phyloP scores from a whole-genome alignment of 2,329 filamentous ascomycete genomes.

The Colletotrichum caudatum region DNA sequence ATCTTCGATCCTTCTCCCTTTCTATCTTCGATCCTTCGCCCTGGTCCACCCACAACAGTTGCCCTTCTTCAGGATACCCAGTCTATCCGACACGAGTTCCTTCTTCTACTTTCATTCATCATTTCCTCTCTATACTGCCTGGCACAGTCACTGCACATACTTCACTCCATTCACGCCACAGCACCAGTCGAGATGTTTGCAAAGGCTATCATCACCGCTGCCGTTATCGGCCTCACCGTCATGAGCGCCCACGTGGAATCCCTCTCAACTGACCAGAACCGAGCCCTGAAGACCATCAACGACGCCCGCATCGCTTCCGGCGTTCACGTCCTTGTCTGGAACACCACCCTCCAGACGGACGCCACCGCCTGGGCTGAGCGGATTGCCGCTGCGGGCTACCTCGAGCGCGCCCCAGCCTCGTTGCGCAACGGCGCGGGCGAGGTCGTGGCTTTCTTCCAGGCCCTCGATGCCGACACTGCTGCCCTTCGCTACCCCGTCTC shows the following conservation, averaged over 20 bases:
- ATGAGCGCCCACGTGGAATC: not conserved
- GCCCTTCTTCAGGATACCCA: slow-evolving; percentile 7
- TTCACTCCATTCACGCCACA: not conserved
- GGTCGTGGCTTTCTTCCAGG: slow-evolving; percentile 13
- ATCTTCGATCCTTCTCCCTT: not conserved
- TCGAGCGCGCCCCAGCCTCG: slow-evolving; percentile 15
- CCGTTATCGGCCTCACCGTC: not conserved
- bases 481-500: slow-evolving; percentile 1
- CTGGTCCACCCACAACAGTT: not conserved
- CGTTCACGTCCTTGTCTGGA: slow-evolving; percentile 6
- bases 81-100: not conserved
- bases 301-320: not conserved
- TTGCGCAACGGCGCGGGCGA: slow-evolving; percentile 23
- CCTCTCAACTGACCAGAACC: not conserved
- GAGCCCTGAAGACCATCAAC: slow-evolving; percentile 1
- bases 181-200: slow-evolving; percentile 4
- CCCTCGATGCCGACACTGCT: not conserved
- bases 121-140: too few species aligned
- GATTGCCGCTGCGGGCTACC: not conserved
- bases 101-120: not conserved
- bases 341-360: not conserved
- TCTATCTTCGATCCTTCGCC: not conserved
- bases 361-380: slow-evolving; percentile 4
- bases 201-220: not conserved
- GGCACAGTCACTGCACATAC: not conserved